Evolutionary conservation across 306 rosid species (phyloP).

Genomic region (Hylodesmum podocarpum): DNA sequence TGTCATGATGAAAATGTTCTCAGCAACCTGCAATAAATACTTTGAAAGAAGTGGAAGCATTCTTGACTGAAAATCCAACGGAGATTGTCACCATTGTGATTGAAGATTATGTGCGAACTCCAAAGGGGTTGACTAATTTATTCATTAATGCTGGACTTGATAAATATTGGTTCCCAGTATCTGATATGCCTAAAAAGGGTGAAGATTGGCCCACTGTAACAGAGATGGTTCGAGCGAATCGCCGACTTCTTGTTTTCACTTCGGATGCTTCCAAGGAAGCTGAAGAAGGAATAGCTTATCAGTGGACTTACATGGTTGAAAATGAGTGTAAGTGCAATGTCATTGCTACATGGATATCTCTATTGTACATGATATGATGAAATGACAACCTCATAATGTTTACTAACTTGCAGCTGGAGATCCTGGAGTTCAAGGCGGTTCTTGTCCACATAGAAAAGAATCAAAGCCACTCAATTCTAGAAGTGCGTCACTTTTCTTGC

Average conservation of each 20-base stretch:
- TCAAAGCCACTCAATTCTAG: slow-evolving; percentile 69
- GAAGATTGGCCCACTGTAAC: slow-evolving; percentile 93
- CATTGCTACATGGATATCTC: slow-evolving; percentile 2
- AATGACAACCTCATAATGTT: neutral
- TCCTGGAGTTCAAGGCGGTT: slow-evolving; percentile 73
- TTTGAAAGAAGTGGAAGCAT: slow-evolving; percentile 86
- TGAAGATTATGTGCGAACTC: slow-evolving; percentile 86
- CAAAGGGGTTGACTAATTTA: slow-evolving; percentile 75
- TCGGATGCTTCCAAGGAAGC: slow-evolving; percentile 85
- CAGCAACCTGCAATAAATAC: slow-evolving; percentile 97
- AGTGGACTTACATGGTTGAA: slow-evolving; percentile 94
- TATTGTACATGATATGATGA: slow-evolving; percentile 11
- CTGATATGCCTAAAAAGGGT: slow-evolving; percentile 80
- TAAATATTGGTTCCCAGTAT: slow-evolving; percentile 84
- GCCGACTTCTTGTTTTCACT: slow-evolving; percentile 89
- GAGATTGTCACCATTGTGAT: slow-evolving; percentile 88
- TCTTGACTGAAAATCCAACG: slow-evolving; percentile 67
- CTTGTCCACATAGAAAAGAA: slow-evolving; percentile 80
- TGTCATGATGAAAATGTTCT: slow-evolving; percentile 37
- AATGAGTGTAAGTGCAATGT: slow-evolving; percentile 68
- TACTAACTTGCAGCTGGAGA: slow-evolving; percentile 81
- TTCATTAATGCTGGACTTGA: slow-evolving; percentile 69
- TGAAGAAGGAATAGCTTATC: slow-evolving; percentile 92
- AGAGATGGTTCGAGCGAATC: slow-evolving; percentile 78
- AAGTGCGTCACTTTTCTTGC: slow-evolving; percentile 73